These are phyloP conservation scores for Schizothecium vesticola DNA, from an alignment of 495 filamentous ascomycete species.

Conservation along the genomic window DNA sequence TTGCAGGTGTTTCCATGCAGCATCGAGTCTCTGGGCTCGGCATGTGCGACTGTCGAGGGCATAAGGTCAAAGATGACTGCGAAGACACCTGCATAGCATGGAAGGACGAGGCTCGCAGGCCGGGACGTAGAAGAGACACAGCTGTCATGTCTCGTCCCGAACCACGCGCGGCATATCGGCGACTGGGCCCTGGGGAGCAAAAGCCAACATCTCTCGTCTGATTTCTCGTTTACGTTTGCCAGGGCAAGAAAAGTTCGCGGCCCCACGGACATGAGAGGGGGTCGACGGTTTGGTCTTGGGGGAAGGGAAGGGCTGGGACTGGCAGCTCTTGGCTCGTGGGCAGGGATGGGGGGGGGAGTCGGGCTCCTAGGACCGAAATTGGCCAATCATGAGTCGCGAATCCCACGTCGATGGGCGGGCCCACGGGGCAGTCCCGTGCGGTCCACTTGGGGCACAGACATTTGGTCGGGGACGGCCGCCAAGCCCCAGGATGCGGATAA, in stretches of 20 bases:
- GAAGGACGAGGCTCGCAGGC: slow-evolving; percentile 4
- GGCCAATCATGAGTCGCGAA: background rate
- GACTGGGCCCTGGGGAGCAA: background rate
- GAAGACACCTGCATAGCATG: slow-evolving; percentile 10
- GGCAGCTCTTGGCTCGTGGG: slow-evolving; percentile 1
- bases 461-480: slow-evolving; percentile 15
- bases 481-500: slow-evolving; percentile 17
- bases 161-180: slow-evolving; percentile 2
- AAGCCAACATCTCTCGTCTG: background rate
- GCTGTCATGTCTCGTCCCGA: slow-evolving; percentile 10
- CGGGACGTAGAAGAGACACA: slow-evolving; percentile 6
- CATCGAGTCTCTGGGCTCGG: background rate
- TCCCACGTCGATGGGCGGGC: slow-evolving; percentile 20
- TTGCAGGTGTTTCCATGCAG: background rate
- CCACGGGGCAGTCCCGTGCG: slow-evolving; percentile 5
- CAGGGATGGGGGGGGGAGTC: background rate
- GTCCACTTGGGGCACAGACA: slow-evolving; percentile 20
- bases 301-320: background rate
- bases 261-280: background rate
- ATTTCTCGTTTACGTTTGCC: background rate
- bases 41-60: background rate
- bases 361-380: slow-evolving; percentile 1
- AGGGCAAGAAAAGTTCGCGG: background rate
- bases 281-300: background rate
- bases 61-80: slow-evolving; percentile 6